Base-by-base conservation (phyloP, 768 basidiomycete genomes). In the Melanogaster broomeanus region DNA sequence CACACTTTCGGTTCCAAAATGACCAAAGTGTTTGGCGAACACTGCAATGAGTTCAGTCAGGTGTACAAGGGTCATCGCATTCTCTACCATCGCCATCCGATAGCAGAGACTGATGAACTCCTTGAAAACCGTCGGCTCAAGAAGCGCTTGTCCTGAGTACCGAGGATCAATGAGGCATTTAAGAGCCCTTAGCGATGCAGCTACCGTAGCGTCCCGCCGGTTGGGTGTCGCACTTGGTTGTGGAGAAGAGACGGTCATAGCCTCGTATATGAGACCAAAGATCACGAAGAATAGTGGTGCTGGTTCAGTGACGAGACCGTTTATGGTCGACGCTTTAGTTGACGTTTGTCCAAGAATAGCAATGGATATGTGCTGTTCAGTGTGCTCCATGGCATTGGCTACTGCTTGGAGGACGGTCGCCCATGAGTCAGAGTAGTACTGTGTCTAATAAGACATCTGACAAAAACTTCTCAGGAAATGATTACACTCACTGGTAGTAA, bases 251-350 rank as follows among this genome's bases (percentile, higher is more conserved):
- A 80, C 76, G 0, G 82, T 82, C 7, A 98, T 73, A 0, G 90
- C 85, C 65, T 98, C 96, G 59, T 89, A 99, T 1, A 96, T 85
- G n/a, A 98, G 80, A 11, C 96, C 95, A 64, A 96, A 98, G 5
- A 97, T 65, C 11, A 91, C 80, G 71, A 87, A 93, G 73, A 98
- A 99, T 70, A 91, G 84, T 11, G 84, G 77, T 0, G 87, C 78
- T 2, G 93, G 90, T 51, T 92, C 89, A 8, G 71, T 62, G 5
- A 45, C 52, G 21, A 48, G 28, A 7, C 61, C 60, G 6, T 62
- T 67, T 2, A 63, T 56, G 3, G 65, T 53, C 1, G 69, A 45
- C 21, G 51, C 49, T 21, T 44, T 48, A 33, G 63, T 53, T 2
- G 67, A 58, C 21, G 43, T 60, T 58, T 77, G 75, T 1, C 91